phyloP scores from a whole-genome alignment of 2,329 filamentous ascomycete species.

The Ophiostoma montium region DNA sequence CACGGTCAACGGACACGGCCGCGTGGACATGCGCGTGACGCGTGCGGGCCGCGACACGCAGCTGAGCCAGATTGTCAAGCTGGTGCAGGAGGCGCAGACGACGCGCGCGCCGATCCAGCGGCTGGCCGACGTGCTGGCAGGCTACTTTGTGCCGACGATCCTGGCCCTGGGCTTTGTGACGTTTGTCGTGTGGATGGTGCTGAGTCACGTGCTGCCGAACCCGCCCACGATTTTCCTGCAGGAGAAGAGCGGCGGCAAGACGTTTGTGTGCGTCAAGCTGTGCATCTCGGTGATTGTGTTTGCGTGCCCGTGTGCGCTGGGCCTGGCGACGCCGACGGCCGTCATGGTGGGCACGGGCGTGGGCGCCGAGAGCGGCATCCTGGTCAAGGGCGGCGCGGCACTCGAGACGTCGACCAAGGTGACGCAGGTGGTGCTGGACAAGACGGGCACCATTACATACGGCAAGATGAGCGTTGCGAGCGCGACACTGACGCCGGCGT shows the following conservation, averaged over 20 bases:
- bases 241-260: slow-evolving; percentile 68
- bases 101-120: slow-evolving; percentile 88
- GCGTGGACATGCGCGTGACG: slow-evolving; percentile 83
- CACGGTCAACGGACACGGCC: slow-evolving; percentile 87
- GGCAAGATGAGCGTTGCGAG: slow-evolving; percentile 90
- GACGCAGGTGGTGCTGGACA: slow-evolving; percentile 83
- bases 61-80: slow-evolving; percentile 91
- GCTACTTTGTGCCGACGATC: slow-evolving; percentile 87
- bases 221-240: slow-evolving; percentile 82
- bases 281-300: slow-evolving; percentile 99
- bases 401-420: slow-evolving; percentile 82
- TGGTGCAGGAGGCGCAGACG: slow-evolving; percentile 96
- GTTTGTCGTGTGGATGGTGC: slow-evolving; percentile 85
- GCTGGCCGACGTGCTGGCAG: slow-evolving; percentile 78
- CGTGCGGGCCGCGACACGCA: slow-evolving; percentile 90
- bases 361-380: slow-evolving; percentile 85
- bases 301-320: slow-evolving; percentile 92
- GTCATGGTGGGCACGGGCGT: slow-evolving; percentile 99
- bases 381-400: slow-evolving; percentile 93
- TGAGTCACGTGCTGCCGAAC: slow-evolving; percentile 70
- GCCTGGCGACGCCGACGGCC: slow-evolving; percentile 85
- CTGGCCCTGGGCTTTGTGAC: slow-evolving; percentile 71
- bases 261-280: slow-evolving; percentile 94
- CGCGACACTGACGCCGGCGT: slow-evolving; percentile 49
- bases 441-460: slow-evolving; percentile 87